Evolutionary conservation across 768 basidiomycete genomes (phyloP).

Genomic region (Pulveroboletus frians): DNA sequence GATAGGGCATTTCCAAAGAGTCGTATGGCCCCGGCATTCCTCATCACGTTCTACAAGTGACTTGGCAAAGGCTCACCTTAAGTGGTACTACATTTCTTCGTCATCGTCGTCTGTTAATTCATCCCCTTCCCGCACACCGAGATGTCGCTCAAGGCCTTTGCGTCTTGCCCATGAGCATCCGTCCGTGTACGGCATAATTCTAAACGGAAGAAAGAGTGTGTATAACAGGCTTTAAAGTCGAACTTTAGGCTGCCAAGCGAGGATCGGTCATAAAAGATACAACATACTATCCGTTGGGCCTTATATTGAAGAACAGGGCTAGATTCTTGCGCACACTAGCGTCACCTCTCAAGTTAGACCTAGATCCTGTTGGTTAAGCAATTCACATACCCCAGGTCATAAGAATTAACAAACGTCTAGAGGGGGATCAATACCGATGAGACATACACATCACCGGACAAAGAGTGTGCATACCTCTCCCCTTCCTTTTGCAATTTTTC

Average conservation of each 20-base stretch:
- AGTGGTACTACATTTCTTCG: conserved; percentile 15
- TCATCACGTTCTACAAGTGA: conserved; percentile 38
- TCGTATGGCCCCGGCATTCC: conserved; percentile 80
- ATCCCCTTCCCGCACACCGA: conserved; percentile 66
- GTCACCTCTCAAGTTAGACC: not conserved
- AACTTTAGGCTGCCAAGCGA: not conserved
- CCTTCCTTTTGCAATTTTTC: conserved; percentile 57
- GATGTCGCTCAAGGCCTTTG: conserved; percentile 56
- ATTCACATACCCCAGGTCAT: conserved; percentile 69
- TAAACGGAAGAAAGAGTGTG: conserved; percentile 79
- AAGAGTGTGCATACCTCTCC: conserved; percentile 51
- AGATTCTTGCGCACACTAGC: conserved; percentile 57
- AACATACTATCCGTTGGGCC: conserved; percentile 74
- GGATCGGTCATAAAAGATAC: not conserved
- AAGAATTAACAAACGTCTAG: conserved; percentile 83
- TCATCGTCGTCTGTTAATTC: conserved; percentile 85
- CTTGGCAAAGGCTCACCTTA: not conserved
- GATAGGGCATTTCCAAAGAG: conserved; percentile 41
- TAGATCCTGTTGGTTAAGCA: not conserved
- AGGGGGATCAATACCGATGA: not conserved
- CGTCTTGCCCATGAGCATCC: conserved; percentile 76
- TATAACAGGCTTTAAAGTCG: conserved; percentile 51
- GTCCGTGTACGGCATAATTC: conserved; percentile 76
- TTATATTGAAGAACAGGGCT: conserved; percentile 82
- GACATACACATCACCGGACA: not conserved